Conservation (phyloP, 352 stramenopile genomes). For the Pythium insidiosum region DNA sequence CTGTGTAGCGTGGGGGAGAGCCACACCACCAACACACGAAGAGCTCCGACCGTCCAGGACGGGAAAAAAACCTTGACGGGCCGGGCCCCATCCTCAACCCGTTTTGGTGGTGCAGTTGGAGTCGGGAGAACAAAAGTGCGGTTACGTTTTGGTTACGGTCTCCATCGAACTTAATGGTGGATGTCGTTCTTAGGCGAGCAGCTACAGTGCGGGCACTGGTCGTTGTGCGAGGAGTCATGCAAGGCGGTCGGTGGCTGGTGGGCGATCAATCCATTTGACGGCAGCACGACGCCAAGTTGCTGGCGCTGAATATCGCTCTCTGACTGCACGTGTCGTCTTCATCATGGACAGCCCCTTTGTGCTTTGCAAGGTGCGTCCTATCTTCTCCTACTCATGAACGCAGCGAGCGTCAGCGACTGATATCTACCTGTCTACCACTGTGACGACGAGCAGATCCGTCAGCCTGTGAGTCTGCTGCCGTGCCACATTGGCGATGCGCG, state of each 20-base stretch:
- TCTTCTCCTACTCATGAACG: not conserved
- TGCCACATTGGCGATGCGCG: conserved; percentile 60
- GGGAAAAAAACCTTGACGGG: conserved; percentile 11
- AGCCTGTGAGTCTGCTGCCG: conserved; percentile 64
- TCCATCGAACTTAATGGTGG: conserved; percentile 7
- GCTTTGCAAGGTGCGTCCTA: conserved; percentile 37
- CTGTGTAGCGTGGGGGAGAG: too few species aligned
- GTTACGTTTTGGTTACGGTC: not conserved
- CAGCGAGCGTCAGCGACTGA: too few species aligned
- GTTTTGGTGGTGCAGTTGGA: conserved; percentile 10
- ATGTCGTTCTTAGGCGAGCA: too few species aligned
- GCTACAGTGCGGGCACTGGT: not conserved
- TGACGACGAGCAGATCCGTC: conserved; percentile 33
- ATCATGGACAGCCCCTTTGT: conserved; percentile 29
- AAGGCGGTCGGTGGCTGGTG: too few species aligned
- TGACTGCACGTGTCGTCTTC: too few species aligned
- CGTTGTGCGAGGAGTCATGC: conserved; percentile 12
- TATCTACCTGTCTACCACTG: too few species aligned
- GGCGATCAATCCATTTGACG: too few species aligned
- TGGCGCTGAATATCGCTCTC: too few species aligned
- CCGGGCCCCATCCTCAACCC: too few species aligned
- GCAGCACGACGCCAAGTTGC: too few species aligned
- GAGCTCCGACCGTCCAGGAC: not conserved
- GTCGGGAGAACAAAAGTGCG: conserved; percentile 1
- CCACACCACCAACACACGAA: conserved; percentile 15